Evolutionary conservation across 495 filamentous ascomycete genomes (phyloP).

Genomic region (Neurospora sp.): DNA sequence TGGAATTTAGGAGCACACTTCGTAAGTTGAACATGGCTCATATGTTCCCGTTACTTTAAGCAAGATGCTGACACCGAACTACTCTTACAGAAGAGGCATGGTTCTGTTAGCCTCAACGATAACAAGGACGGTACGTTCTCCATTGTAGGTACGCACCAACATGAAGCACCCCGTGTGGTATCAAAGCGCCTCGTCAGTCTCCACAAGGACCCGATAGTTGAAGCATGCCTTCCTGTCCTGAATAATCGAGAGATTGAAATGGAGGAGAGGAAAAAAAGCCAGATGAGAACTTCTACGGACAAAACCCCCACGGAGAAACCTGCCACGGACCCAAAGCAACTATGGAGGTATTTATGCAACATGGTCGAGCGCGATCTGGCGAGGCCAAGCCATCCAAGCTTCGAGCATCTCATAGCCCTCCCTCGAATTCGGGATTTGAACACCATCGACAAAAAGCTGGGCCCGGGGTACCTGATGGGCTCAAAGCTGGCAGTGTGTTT

Average conservation of each 20-base stretch:
- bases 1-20: constrained; percentile 18
- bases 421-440: not conserved
- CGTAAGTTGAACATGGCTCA: constrained; percentile 1
- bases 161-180: not conserved
- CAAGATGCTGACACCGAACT: not conserved
- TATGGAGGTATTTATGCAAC: not conserved
- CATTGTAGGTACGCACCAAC: constrained; percentile 1
- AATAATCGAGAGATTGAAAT: not conserved
- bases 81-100: not conserved
- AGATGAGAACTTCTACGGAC: not conserved
- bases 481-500: not conserved
- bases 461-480: not conserved
- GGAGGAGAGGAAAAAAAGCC: not conserved
- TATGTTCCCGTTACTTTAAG: not conserved
- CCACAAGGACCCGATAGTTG: not conserved
- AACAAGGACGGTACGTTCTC: constrained; percentile 30
- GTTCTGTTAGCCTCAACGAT: constrained; percentile 19
- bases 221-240: not conserved
- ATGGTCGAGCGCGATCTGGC: not conserved
- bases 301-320: not conserved
- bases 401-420: not conserved
- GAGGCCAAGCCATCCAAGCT: not conserved
- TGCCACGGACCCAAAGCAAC: not conserved
- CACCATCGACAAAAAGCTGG: not conserved
- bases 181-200: not conserved